Evolutionary conservation across 768 basidiomycete genomes (phyloP).

Genomic region (Jaapia argillacea): DNA sequence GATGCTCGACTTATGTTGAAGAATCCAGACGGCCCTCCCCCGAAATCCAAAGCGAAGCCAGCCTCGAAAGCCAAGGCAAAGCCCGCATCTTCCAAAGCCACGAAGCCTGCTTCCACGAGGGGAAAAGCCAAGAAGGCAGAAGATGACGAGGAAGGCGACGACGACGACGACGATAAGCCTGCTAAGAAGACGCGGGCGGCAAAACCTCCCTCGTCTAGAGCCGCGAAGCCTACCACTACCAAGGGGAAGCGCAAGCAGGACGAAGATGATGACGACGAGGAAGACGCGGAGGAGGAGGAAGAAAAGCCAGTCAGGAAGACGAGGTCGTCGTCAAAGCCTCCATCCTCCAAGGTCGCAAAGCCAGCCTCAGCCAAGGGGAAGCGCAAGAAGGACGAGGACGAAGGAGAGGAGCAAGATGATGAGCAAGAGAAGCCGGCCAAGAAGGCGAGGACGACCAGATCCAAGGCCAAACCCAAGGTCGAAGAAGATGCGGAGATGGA

Average conservation of each 20-base stretch:
- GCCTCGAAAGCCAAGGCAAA: conserved; percentile 2
- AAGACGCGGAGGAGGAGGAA: conserved; percentile 5
- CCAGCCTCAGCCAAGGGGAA: too few species aligned
- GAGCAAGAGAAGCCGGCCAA: too few species aligned
- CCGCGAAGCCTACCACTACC: too few species aligned
- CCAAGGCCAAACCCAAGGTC: too few species aligned
- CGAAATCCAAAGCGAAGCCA: conserved; percentile 3
- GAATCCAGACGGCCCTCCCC: conserved; percentile 11
- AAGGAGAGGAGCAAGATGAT: background rate
- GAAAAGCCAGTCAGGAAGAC: background rate
- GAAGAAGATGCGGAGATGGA: too few species aligned
- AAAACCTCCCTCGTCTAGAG: too few species aligned
- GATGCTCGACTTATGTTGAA: conserved; percentile 26
- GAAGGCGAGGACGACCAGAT: too few species aligned
- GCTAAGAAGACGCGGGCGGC: conserved; percentile 20
- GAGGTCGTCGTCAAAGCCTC: too few species aligned
- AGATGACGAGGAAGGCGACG: conserved; percentile 7
- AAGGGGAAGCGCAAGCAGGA: conserved; percentile 1
- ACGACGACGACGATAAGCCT: background rate
- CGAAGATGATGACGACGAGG: conserved; percentile 8
- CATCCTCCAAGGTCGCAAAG: too few species aligned
- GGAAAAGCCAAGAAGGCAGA: too few species aligned
- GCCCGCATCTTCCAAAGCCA: conserved; percentile 5
- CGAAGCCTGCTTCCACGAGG: too few species aligned
- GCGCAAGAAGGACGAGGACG: background rate